Evolutionary conservation across 1,139 yeast species (phyloP).

Genomic region (Taphrina confusa): DNA sequence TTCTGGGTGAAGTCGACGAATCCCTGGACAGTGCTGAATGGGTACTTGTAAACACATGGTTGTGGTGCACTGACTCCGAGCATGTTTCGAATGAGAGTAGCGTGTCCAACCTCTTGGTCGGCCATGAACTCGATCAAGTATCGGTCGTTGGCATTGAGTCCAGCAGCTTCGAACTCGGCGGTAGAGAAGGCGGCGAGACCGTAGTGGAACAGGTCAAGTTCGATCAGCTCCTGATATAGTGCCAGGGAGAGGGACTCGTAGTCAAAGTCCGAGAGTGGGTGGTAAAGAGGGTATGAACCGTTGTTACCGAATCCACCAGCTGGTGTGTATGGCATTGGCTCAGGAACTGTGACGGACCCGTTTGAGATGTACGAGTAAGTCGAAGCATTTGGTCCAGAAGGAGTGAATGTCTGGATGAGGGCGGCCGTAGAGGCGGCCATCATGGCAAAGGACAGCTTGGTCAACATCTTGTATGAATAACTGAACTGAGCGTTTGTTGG

Average conservation of each 20-base stretch:
- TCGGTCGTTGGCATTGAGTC: slow-evolving; percentile 34
- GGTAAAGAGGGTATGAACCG: slow-evolving; percentile 36
- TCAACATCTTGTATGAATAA: neutral
- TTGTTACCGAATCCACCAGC: slow-evolving; percentile 38
- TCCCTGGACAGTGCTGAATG: slow-evolving; percentile 35
- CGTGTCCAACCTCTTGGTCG: slow-evolving; percentile 38
- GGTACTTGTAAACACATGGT: slow-evolving; percentile 36
- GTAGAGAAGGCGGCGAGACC: slow-evolving; percentile 38
- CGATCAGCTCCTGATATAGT: slow-evolving; percentile 38
- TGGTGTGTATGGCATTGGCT: slow-evolving; percentile 37
- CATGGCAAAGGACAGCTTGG: slow-evolving; percentile 6
- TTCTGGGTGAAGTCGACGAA: slow-evolving; percentile 37
- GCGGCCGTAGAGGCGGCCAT: slow-evolving; percentile 16
- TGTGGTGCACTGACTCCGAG: slow-evolving; percentile 37
- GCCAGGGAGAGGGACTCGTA: slow-evolving; percentile 37
- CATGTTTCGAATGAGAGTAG: slow-evolving; percentile 36
- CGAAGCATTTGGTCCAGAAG: slow-evolving; percentile 32
- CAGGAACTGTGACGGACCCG: slow-evolving; percentile 32
- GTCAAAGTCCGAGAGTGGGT: slow-evolving; percentile 38
- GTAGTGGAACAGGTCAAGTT: slow-evolving; percentile 37
- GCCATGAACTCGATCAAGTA: slow-evolving; percentile 38
- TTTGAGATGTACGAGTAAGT: slow-evolving; percentile 36
- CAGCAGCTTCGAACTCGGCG: slow-evolving; percentile 37
- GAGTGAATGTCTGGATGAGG: slow-evolving; percentile 28
- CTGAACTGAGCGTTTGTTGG: neutral